Base-by-base conservation (phyloP, 2,329 filamentous ascomycete genomes). In the Dothistroma septosporum region DNA sequence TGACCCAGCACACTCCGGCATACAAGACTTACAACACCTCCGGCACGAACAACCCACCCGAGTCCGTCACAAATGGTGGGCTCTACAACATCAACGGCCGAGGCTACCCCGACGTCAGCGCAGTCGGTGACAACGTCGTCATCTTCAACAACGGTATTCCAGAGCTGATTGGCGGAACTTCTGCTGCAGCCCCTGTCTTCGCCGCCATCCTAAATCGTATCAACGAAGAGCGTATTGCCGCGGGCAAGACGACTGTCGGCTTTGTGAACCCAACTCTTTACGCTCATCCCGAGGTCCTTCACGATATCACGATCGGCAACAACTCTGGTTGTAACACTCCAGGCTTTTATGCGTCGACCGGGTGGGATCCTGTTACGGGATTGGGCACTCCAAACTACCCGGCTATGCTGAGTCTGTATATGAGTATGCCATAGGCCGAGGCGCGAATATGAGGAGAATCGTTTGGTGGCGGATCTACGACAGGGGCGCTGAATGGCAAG, bases 1-100 rank as follows among this genome's bases (percentile, higher is more conserved):
- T 73, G 22, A 59, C 59, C 12, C 59, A 61, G 12, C 63, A 70
- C 62, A 67, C 66, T 9, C 68, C 70, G 9, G 53, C 62, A 8
- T 72, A 74, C 59, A 66, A 65, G n/a, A 67, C 63, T 62, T 70
- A 72, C 60, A 78, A 85, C 62, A 80, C 78, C 35, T 85, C 85
- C 69, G 81, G 80, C 53, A 80, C 80, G 50, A 81, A 28, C 59
- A 58, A 61, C 59, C 58, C 58, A 22, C 52, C 58, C 46, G 59
- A 61, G 50, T 37, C 22, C 49, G 59, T 58, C 33, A 61, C 55
- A 19, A 44, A 54, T 6, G 59, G 59, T 28, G 77, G 64, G 24
- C 61, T 61, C 41, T 64, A 70, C 66, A 71, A 70, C 64, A 57
- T 60, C 53, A 57, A 33, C 55, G 68, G 68, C 21, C 64, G 67